A percentile compares a stretch with the other conserved stretches of the same genome.
These are phyloP conservation scores for Alectoria sarmentosa DNA, from an alignment of 495 filamentous ascomycete species.

Conservation along the genomic window DNA sequence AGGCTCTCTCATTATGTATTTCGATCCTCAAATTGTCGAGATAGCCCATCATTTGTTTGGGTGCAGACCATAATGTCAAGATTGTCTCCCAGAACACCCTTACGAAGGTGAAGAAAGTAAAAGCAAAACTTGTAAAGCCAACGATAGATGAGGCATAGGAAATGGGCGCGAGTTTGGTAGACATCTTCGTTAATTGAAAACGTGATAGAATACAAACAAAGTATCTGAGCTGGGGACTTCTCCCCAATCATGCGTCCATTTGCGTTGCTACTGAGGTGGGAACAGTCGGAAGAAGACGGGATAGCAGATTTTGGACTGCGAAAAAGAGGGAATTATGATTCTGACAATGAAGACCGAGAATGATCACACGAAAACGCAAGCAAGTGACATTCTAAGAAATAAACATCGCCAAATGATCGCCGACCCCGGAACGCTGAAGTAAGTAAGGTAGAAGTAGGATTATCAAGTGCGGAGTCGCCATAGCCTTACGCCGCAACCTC, in stretches of 20 bases:
- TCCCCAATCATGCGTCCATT: not conserved
- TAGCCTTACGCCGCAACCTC: not conserved
- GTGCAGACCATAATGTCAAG: constrained; percentile 24
- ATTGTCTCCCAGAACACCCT: constrained; percentile 26
- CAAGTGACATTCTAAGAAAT: not conserved
- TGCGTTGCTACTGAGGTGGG: not conserved
- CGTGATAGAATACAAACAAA: not conserved
- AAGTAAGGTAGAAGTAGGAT: not conserved
- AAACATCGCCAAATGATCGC: constrained; percentile 9
- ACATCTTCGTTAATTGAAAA: not conserved
- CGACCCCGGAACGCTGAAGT: not conserved
- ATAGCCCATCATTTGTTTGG: constrained; percentile 18
- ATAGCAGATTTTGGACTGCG: not conserved
- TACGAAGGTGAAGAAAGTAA: constrained; percentile 26
- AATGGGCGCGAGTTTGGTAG: constrained; percentile 11
- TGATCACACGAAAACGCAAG: constrained; percentile 8
- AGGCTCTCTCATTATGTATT: constrained; percentile 24
- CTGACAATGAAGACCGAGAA: not conserved
- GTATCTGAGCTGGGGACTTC: not conserved
- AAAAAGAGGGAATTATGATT: not conserved
- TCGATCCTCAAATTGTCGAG: constrained; percentile 25
- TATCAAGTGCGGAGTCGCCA: not conserved
- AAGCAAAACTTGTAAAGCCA: constrained; percentile 27
- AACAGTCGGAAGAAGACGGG: not conserved
- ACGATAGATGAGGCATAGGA: constrained; percentile 23